Evolutionary conservation across 192 early-diverging fungal genomes (phyloP), one percentile per base, ranked within the genome.

Genomic region (Coemansia guatemalensis): DNA sequence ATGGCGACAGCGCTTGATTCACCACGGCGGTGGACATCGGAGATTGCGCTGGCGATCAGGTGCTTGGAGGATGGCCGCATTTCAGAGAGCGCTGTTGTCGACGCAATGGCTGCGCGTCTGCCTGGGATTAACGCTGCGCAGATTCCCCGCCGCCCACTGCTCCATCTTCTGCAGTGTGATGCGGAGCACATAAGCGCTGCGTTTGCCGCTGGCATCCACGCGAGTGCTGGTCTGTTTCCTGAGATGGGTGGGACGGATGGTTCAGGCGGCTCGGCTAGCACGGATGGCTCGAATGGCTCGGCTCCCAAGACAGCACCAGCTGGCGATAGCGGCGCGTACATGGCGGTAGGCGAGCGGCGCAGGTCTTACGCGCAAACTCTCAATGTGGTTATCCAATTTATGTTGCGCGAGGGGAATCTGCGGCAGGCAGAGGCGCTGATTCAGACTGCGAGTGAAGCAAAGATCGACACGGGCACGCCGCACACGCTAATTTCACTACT

Each of bases 91-190:
- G 65, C 74, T 0, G 74, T 60, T 8, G 69, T 68, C 11, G 69
- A 71, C 14, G 64, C 74, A 21, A 41, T 77, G 56, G 74, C 74
- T 47, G 62, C 65, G 25, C 56, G 57, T 41, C 69, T 77, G 53
- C 74, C 74, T 4, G 65, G 74, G 21, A 41, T 71, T 23, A 54
- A 62, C 54, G 44, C 48, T 0, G 14, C 27, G 3, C 41, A 27
- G 11, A 51, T 58, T 17, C 17, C 56, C 20, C 58, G 14, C n/a
- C 52, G 74, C 50, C 74, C 74, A 44, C 65, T 76, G 58, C 51
- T 72, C 9, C 21, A 39, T 25, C 22, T 60, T 14, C 29, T 73
- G 60, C 30, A 39, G 26, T 12, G 25, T 4, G 65, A 60, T 25
- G n/a, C 51, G 2, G 57, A 17, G 44, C 18, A 41, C 14, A 56